Evolutionary conservation across 2,329 filamentous ascomycete species (phyloP).

Genomic region (Podosphaera fusca): DNA sequence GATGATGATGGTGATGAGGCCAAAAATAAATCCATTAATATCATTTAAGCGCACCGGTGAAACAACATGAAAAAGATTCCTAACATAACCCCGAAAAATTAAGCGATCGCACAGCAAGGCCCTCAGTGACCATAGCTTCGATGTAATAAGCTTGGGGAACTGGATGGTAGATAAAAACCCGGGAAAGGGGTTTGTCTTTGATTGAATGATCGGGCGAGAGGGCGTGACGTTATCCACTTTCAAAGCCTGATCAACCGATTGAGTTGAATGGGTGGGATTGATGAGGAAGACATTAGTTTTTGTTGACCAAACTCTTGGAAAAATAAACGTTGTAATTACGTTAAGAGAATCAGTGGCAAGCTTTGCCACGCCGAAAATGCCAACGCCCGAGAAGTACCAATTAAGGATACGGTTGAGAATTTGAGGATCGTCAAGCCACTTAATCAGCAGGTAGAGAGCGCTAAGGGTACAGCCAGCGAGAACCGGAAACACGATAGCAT

Average conservation of each 20-base stretch:
- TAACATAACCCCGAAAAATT: conserved; percentile 17
- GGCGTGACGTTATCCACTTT: not conserved
- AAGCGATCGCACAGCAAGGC: conserved; percentile 27
- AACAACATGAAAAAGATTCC: conserved; percentile 8
- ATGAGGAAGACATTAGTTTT: conserved; percentile 27
- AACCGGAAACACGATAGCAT: conserved; percentile 69
- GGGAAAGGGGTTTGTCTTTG: conserved; percentile 19
- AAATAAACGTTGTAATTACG: conserved; percentile 41
- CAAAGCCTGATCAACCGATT: conserved; percentile 6
- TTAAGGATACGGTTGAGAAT: conserved; percentile 65
- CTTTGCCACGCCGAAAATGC: conserved; percentile 30
- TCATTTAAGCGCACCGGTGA: conserved; percentile 10
- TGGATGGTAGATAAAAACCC: conserved; percentile 17
- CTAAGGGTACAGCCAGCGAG: conserved; percentile 49
- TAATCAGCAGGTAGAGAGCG: conserved; percentile 68
- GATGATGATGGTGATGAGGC: conserved; percentile 9
- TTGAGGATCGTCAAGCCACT: conserved; percentile 62
- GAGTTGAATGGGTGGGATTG: conserved; percentile 14
- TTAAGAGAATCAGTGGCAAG: conserved; percentile 51
- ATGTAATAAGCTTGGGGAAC: conserved; percentile 11
- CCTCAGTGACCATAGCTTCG: conserved; percentile 27
- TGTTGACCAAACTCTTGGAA: conserved; percentile 44
- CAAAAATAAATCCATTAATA: conserved; percentile 12
- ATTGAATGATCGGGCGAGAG: conserved; percentile 1
- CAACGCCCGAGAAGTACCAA: conserved; percentile 45